phyloP scores from a whole-genome alignment of 2,329 filamentous ascomycete species.

The Xylaria polymorpha region DNA sequence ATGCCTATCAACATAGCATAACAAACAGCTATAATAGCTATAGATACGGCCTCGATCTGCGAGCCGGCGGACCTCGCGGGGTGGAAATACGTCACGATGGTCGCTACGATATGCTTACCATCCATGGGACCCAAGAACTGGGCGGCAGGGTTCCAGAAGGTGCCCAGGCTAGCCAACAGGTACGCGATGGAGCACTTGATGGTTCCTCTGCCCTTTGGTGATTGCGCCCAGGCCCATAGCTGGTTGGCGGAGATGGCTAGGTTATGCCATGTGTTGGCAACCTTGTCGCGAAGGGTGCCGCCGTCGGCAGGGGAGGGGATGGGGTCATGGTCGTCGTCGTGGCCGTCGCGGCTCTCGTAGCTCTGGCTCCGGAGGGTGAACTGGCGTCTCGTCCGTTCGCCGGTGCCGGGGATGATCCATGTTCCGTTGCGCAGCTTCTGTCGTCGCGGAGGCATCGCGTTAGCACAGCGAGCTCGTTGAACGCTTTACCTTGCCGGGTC shows the following conservation, averaged over 20 bases:
- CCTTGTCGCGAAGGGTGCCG: slow-evolving; percentile 52
- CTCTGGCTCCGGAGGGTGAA: slow-evolving; percentile 75
- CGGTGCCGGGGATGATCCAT: slow-evolving; percentile 86
- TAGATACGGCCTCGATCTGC: slow-evolving; percentile 86
- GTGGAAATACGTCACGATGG: slow-evolving; percentile 94
- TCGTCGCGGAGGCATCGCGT: slow-evolving; percentile 62
- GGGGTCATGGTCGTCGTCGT: slow-evolving; percentile 49
- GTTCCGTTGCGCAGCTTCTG: slow-evolving; percentile 85
- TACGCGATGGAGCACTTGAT: slow-evolving; percentile 94
- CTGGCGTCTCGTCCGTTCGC: slow-evolving; percentile 82
- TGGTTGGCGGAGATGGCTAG: slow-evolving; percentile 53
- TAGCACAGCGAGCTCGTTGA: slow-evolving; percentile 50
- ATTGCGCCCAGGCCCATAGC: slow-evolving; percentile 71
- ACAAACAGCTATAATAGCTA: slow-evolving; percentile 80
- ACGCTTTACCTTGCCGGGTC: slow-evolving; percentile 9
- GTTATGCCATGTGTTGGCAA: slow-evolving; percentile 52
- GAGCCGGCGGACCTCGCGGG: slow-evolving; percentile 86
- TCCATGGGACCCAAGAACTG: slow-evolving; percentile 83
- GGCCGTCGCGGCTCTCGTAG: slow-evolving; percentile 53
- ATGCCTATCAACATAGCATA: slow-evolving; percentile 83
- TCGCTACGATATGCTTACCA: slow-evolving; percentile 93
- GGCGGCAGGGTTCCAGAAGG: slow-evolving; percentile 80
- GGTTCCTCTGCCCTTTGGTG: slow-evolving; percentile 80
- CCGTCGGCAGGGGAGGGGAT: slow-evolving; percentile 52
- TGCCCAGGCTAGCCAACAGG: slow-evolving; percentile 84